Evolutionary conservation across 129 eudicot species (phyloP), one percentile per base, ranked within the genome.

Genomic region (Artemisia argyi): DNA sequence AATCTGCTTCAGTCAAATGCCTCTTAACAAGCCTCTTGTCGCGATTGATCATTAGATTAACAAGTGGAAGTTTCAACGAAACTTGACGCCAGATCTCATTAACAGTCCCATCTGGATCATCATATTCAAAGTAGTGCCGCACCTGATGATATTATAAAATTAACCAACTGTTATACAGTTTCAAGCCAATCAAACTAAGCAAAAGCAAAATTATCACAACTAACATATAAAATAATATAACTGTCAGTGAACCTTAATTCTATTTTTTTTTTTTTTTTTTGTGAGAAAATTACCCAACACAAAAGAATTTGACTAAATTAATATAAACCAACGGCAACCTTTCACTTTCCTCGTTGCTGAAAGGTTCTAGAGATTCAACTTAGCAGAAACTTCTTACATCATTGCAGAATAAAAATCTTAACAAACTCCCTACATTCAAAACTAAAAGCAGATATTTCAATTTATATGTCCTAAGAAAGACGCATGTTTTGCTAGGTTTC

Each of bases 31-130:
- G 78, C 52, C 99, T 80, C 71, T 85, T 88, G 50, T 95, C 97
- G 4, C 99, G 97, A 69, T 95, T 95, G 65, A 84, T 95, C 97
- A 95, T 90, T 63, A 90, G 76, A 57, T 90, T 88, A 47, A 87
- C 80, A 12, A 87, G 89, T 10, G 97, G 91, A 53, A 90, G 79
- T 80, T 94, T 94, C 65, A 71, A 53, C 30, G 96, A 87, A 54
- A 89, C 96, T 74, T 93, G 98, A 47, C 92, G 97, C 97, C 97
- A 89, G 11, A 87, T 85, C 84, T 93, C 92, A 18, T 87, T 87
- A 55, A 93, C 98, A 0, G 98, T 82, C 68, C 98, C 98, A 68
- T 87, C 72, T 66, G 97, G 92, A 81, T 90, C 96, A 4, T 93
- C 98, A 15, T 93, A 93, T 68, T 93, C 97, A 76, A 87, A 94